phyloP scores from a whole-genome alignment of 208 protist species.

The Acanthamoeba sp. region DNA sequence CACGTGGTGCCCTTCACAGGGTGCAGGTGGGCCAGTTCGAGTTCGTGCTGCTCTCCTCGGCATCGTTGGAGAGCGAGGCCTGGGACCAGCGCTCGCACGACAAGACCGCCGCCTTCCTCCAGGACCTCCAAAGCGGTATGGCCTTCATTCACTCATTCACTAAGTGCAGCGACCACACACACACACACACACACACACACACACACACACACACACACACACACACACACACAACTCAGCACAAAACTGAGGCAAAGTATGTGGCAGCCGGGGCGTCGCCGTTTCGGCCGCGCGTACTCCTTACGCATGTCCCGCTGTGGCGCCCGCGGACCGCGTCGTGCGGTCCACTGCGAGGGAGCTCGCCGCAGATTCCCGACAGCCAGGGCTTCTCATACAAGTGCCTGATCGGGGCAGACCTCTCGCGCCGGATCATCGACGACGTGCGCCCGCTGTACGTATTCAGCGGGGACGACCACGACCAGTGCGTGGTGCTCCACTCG shows the following conservation, averaged over 20 bases:
- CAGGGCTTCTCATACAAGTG: constrained; percentile 41
- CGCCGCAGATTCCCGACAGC: not conserved
- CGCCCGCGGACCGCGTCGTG: constrained; percentile 13
- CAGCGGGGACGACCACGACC: constrained; percentile 63
- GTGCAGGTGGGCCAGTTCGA: constrained; percentile 5
- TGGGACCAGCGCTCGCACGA: not conserved
- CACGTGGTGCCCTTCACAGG: not conserved
- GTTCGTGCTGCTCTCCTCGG: constrained; percentile 18
- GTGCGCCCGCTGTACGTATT: constrained; percentile 38
- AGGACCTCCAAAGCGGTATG: not conserved
- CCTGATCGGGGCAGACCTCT: not conserved
- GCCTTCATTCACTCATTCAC: not conserved
- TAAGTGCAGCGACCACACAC: not conserved
- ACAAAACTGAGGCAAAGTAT: too few relatives aligned
- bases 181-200: too few relatives aligned
- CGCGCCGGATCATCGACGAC: not conserved
- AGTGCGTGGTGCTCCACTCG: constrained; percentile 38
- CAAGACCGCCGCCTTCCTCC: not conserved
- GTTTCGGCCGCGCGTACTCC: not conserved
- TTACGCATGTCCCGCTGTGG: constrained; percentile 58
- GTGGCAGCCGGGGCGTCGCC: not conserved
- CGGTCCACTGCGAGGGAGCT: not conserved
- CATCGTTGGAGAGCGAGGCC: not conserved
- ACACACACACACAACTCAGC: too few relatives aligned
- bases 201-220: too few relatives aligned